Conservation (phyloP, 108 stramenopile genomes). For the Pseudonitzschia delicatissima region DNA sequence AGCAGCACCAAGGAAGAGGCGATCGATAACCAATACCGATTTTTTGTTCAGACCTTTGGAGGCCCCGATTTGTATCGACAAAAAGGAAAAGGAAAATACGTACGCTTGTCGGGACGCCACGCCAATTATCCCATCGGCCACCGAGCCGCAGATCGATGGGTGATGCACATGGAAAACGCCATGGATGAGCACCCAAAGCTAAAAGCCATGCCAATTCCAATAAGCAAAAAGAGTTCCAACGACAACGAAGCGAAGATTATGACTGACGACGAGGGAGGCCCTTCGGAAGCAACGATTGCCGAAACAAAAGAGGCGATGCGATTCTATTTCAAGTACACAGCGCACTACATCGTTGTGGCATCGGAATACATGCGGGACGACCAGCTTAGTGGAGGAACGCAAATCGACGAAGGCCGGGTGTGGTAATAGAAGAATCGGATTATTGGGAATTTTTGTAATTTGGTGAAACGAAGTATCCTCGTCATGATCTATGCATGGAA, state of each 20-base stretch:
- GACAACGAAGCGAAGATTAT: conserved; percentile 45
- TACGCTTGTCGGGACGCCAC: conserved; percentile 74
- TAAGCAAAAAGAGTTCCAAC: conserved; percentile 11
- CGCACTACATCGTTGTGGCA: conserved; percentile 79
- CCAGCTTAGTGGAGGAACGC: conserved; percentile 69
- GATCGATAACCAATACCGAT: conserved; percentile 80
- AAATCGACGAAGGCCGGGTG: conserved; percentile 57
- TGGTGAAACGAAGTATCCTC: no score
- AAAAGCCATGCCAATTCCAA: conserved; percentile 32
- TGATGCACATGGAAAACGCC: conserved; percentile 65
- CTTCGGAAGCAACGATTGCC: not conserved
- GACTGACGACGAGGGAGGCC: conserved; percentile 15
- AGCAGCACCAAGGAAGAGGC: conserved; percentile 70
- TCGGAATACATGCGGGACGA: conserved; percentile 74
- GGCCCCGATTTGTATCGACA: conserved; percentile 69
- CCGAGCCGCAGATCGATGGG: conserved; percentile 64
- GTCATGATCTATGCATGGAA: no score
- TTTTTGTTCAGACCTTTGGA: conserved; percentile 77
- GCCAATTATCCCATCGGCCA: conserved; percentile 65
- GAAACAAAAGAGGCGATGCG: conserved; percentile 10
- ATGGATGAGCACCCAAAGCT: conserved; percentile 53
- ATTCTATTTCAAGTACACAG: conserved; percentile 58
- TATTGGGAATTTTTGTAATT: no score
- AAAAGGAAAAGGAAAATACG: conserved; percentile 72
- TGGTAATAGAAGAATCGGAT: conserved; percentile 60